A percentile compares a stretch with the other conserved stretches of the same genome.
phyloP scores from a whole-genome alignment of 805 yeast species.

The Pichia pseudocactophila region DNA sequence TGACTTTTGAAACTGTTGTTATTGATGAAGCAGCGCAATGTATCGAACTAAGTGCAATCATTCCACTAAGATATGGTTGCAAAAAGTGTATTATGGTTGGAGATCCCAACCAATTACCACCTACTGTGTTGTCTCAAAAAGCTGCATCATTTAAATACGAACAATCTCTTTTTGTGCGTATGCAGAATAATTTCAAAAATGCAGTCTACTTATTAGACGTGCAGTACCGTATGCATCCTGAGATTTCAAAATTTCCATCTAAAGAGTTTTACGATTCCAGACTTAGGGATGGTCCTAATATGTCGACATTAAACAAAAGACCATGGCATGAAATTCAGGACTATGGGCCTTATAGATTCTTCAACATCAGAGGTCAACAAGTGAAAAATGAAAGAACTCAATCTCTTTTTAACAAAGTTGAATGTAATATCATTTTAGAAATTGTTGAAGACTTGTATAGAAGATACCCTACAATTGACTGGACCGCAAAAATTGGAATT shows the following conservation, averaged over 20 bases:
- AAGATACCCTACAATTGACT: constrained; percentile 40
- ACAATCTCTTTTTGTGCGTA: constrained; percentile 87
- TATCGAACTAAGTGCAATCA: constrained; percentile 84
- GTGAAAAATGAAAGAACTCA: constrained; percentile 53
- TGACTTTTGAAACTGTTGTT: constrained; percentile 81
- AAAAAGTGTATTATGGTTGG: constrained; percentile 93
- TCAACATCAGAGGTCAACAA: constrained; percentile 60
- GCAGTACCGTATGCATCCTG: constrained; percentile 97
- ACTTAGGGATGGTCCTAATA: constrained; percentile 70
- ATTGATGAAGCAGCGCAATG: constrained; percentile 98
- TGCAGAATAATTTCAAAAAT: constrained; percentile 59
- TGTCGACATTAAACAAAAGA: constrained; percentile 48
- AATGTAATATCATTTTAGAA: constrained; percentile 66
- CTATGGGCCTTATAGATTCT: constrained; percentile 72
- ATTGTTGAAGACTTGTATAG: constrained; percentile 46
- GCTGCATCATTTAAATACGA: constrained; percentile 79
- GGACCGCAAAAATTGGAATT: constrained; percentile 72
- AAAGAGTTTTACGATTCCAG: constrained; percentile 66
- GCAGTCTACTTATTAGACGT: constrained; percentile 72
- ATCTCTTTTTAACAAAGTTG: constrained; percentile 63
- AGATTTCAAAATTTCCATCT: constrained; percentile 81
- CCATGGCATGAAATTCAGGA: constrained; percentile 63
- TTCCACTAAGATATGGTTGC: constrained; percentile 89
- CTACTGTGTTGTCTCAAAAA: constrained; percentile 84
- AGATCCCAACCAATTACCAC: constrained; percentile 96